phyloP scores from a whole-genome alignment of 129 eudicot species.

The Tagetes patula region DNA sequence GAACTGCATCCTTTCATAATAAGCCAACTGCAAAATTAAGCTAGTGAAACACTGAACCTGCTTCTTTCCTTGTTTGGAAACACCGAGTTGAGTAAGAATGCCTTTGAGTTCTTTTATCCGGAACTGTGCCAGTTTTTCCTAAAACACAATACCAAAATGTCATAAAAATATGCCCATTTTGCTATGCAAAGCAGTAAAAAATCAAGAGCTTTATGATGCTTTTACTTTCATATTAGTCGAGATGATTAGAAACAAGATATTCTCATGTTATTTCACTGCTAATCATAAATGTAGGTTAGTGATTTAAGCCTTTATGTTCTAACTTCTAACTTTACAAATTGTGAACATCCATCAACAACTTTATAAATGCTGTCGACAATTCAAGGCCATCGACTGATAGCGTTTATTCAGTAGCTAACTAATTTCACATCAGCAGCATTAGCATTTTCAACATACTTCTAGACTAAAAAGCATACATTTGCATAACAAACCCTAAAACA shows the following conservation, averaged over 20 bases:
- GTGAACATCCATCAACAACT: not conserved
- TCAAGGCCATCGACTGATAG: not conserved
- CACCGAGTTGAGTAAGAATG: slow-evolving; percentile 78
- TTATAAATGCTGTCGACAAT: not conserved
- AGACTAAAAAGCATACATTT: not conserved
- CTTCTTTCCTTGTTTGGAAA: slow-evolving; percentile 97
- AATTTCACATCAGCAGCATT: not conserved
- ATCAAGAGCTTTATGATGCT: not conserved
- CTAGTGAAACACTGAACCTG: slow-evolving; percentile 54
- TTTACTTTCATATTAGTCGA: not conserved
- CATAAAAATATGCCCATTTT: not conserved
- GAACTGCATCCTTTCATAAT: not conserved
- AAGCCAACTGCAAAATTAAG: slow-evolving; percentile 1
- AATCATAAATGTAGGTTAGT: not conserved
- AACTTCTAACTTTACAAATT: not conserved
- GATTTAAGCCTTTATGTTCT: not conserved
- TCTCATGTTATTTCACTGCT: not conserved
- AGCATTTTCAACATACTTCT: slow-evolving; percentile 1
- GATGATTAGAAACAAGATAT: not conserved
- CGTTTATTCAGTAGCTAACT: not conserved
- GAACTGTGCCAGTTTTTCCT: slow-evolving; percentile 87
- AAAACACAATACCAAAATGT: slow-evolving; percentile 20
- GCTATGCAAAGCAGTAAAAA: not conserved
- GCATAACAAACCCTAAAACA: not conserved
- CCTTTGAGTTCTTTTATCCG: slow-evolving; percentile 96